Evolutionary conservation across 2,329 filamentous ascomycete species (phyloP).

Genomic region (Ophiostoma tasmaniense): DNA sequence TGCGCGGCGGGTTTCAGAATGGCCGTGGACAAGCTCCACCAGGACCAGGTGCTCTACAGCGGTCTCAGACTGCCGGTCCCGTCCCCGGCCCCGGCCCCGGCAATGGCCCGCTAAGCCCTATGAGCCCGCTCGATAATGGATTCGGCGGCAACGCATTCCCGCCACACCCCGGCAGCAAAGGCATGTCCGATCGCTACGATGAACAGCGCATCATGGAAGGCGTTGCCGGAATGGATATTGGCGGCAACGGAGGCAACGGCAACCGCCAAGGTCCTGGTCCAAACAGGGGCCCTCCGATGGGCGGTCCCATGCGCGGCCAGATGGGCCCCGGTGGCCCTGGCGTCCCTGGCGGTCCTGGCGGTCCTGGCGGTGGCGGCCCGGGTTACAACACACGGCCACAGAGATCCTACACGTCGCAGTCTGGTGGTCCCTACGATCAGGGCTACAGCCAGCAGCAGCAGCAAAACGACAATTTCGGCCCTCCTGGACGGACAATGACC

Average conservation of each 20-base stretch:
- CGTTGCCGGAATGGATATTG: conserved; percentile 36
- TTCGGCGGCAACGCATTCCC: conserved; percentile 36
- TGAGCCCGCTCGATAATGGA: conserved; percentile 27
- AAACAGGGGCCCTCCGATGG: conserved; percentile 22
- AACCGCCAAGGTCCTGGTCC: conserved; percentile 21
- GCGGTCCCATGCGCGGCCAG: conserved; percentile 21
- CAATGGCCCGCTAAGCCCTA: conserved; percentile 5
- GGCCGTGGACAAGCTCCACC: conserved; percentile 29
- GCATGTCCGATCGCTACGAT: conserved; percentile 33
- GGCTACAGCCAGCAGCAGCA: conserved; percentile 27
- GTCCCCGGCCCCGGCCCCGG: conserved; percentile 17
- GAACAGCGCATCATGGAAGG: conserved; percentile 35
- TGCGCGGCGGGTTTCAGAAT: conserved; percentile 27
- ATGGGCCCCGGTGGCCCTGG: conserved; percentile 17
- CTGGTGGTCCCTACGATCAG: conserved; percentile 23
- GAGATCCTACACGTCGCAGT: conserved; percentile 23
- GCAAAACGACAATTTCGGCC: conserved; percentile 36
- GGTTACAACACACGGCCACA: conserved; percentile 13
- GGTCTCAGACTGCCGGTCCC: conserved; percentile 14
- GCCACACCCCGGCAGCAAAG: conserved; percentile 34
- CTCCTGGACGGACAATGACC: conserved; percentile 51
- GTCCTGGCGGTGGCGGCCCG: conserved; percentile 17
- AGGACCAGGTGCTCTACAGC: conserved; percentile 30
- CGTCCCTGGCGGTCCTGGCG: conserved; percentile 13
- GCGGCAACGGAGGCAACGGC: conserved; percentile 12